Evolutionary conservation across 495 filamentous ascomycete genomes (phyloP), one percentile per base, ranked within the genome.

Genomic region (Saxophila tyrrhenica): DNA sequence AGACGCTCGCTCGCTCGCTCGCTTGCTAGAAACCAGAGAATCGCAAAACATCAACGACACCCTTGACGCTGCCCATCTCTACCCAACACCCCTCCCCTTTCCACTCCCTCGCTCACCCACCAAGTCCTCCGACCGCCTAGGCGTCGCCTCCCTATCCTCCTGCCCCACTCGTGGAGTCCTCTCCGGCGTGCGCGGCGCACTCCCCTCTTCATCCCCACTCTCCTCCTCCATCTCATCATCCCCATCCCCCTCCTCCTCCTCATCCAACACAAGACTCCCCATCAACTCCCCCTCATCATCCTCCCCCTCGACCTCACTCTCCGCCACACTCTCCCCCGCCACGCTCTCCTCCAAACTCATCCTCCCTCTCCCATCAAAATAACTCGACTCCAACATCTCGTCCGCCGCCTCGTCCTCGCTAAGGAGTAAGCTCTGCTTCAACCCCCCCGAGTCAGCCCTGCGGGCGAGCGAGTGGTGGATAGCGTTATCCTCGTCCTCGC

Each of bases 151-250:
- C 48, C 10, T 11, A 50, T 39, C 32, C 23, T 50, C 29, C 24
- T 13, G 10, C 9, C 23, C 48, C 23, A 24, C 16, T 3, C 48
- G 13, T 11, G n/a, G 24, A 32, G 11, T 23, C 48, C 23, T n/a
- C 22, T 54, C 51, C 20, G 51, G 2, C n/a, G 22, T 35, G 11
- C 17, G 21, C 10, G 39, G 29, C 15, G 21, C 20, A 54, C 17
- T 43, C 35, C 52, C 58, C 22, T 63, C 62, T 42, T 63, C 68
- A 16, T 48, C 45, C 21, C 24, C 45, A 25, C 66, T 65, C 2
- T 73, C 70, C 23, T 67, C 64, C 19, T 73, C 72, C 13, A 50
- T 52, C 17, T 69, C 68, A 47, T 70, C 64, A 11, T 67, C 70
- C n/a, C 65, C 69, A 0, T 62, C 75, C 8, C 64, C 72, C 16